phyloP scores from a whole-genome alignment of 192 early-diverging fungal genomes.

The Cetraspora pellucida region DNA sequence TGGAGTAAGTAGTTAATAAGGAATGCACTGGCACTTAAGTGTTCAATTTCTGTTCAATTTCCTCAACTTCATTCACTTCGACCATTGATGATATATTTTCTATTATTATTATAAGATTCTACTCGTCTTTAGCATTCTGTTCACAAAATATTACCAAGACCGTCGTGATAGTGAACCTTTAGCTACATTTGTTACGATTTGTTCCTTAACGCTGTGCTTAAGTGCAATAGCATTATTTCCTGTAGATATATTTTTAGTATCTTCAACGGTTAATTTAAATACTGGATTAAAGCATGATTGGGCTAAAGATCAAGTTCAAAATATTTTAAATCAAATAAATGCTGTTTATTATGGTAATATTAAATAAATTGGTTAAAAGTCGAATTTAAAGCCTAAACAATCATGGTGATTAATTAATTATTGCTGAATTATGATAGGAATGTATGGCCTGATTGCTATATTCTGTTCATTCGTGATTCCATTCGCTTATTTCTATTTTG shows the following conservation, averaged over 20 bases:
- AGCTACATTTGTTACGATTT: conserved; percentile 54
- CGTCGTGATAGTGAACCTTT: conserved; percentile 52
- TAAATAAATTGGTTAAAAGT: too few species aligned
- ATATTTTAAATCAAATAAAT: conserved; percentile 44
- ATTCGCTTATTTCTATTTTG: conserved; percentile 65
- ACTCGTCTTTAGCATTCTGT: conserved; percentile 50
- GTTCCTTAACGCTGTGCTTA: conserved; percentile 50
- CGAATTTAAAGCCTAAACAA: too few species aligned
- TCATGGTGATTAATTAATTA: not conserved
- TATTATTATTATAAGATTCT: conserved; percentile 36
- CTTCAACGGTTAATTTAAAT: conserved; percentile 49
- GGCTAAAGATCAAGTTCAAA: conserved; percentile 52
- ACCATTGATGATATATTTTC: not conserved
- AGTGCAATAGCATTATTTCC: conserved; percentile 55
- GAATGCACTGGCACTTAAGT: not conserved
- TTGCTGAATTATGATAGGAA: conserved; percentile 35
- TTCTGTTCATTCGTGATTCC: conserved; percentile 59
- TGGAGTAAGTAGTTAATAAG: not conserved
- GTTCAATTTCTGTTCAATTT: not conserved
- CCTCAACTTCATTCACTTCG: not conserved
- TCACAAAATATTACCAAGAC: conserved; percentile 57
- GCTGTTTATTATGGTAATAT: conserved; percentile 54
- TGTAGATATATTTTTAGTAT: conserved; percentile 63
- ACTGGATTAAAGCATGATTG: conserved; percentile 61
- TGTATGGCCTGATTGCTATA: conserved; percentile 51